Evolutionary conservation across 345 rosid species (phyloP), one percentile per base, ranked within the genome.

Genomic region (Citrus sp.): DNA sequence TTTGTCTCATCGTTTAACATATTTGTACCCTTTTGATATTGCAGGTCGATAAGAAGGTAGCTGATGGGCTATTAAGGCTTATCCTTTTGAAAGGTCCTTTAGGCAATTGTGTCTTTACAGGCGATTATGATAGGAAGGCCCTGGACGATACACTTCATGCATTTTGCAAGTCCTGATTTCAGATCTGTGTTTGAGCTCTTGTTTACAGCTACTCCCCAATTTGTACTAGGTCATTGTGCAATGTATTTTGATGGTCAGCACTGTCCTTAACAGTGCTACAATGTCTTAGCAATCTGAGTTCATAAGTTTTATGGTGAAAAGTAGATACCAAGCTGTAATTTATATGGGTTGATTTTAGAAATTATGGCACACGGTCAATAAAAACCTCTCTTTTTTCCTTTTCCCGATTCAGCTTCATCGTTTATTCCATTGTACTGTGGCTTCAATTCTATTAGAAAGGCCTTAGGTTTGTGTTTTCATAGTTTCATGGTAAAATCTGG

Each of bases 31-130:
- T 49, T 56, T 19, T 40, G 37, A 64, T 54, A 40, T 77, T 80
- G 74, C 87, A 96, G 99, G 98, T 94, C 38, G 99, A 96, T 87
- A 96, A 96, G 92, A 96, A 96, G 88, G 99, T 96, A 19, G 98
- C 99, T 9, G 99, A 96, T 69, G 99, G 99, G 67, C 75, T 94
- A 68, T 88, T 94, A 72, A 89, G 98, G 89, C 97, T 96, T 69
- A 94, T 96, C 84, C 95, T 96, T 75, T 86, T 96, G 63, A 90
- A 94, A 88, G 99, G 98, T 42, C 93, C 98, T 72, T 88, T 92
- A 10, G 97, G 99, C 79, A 94, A 90, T 78, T 96, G 98, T 68
- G 97, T 92, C 34, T 94, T 96, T 87, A 90, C 98, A 0, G 98
- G 98, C 13, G 99, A 94, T 78, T 94, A 94, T 74, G 97, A 94